These are phyloP conservation scores for Leptomonas seymouri DNA, from an alignment of 208 protist genomes.

Conservation along the genomic window DNA sequence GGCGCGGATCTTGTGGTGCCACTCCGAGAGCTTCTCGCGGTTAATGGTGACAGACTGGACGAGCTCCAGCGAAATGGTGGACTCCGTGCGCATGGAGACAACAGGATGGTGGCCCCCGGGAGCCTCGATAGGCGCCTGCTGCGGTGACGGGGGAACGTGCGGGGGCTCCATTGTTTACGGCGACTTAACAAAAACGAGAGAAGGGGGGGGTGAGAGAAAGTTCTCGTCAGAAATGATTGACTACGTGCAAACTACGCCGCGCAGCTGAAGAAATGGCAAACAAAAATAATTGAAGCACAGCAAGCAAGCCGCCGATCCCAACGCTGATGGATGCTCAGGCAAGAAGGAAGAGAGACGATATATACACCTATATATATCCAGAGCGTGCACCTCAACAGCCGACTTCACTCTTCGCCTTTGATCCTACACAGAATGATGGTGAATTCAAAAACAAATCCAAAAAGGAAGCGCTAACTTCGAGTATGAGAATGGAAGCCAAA, in stretches of 20 bases:
- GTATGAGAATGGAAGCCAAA: too few species aligned
- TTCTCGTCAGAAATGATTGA: not conserved
- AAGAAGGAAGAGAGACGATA: not conserved
- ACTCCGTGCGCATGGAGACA: conserved; percentile 59
- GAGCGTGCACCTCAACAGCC: too few species aligned
- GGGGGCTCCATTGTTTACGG: conserved; percentile 48
- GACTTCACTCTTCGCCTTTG: not conserved
- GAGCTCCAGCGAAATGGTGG: conserved; percentile 68
- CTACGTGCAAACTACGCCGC: too few species aligned
- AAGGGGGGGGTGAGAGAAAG: not conserved
- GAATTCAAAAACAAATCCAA: not conserved
- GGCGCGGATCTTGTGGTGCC: conserved; percentile 90
- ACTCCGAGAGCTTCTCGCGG: conserved; percentile 90
- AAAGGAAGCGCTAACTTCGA: too few species aligned
- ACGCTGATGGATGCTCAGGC: too few species aligned
- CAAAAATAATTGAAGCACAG: too few species aligned
- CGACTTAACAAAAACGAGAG: not conserved
- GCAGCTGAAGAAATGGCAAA: too few species aligned
- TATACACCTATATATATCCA: not conserved
- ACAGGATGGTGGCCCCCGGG: conserved; percentile 46
- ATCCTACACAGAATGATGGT: not conserved
- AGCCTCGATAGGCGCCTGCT: conserved; percentile 52
- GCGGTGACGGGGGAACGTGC: conserved; percentile 73
- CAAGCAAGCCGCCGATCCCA: too few species aligned
- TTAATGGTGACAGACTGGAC: conserved; percentile 88